A percentile compares a stretch with the other conserved stretches of the same genome.
Conservation (phyloP, 2,329 filamentous ascomycete species). For the Fusarium multiceps region DNA sequence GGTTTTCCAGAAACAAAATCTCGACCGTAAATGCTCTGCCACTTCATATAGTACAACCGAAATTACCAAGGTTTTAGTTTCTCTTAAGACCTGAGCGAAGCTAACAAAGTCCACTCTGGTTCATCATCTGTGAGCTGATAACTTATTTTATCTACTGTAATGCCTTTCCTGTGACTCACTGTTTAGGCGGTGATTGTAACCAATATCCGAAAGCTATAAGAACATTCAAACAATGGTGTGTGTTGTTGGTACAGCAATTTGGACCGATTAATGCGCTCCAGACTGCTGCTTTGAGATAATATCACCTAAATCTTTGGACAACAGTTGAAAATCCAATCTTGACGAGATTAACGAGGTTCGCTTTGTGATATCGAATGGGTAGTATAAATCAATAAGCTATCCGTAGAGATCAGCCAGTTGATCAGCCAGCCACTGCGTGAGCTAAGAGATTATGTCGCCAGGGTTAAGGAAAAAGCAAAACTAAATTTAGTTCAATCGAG, state of each 20-base stretch:
- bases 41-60: background rate
- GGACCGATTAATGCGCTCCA: background rate
- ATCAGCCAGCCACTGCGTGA: conserved; percentile 23
- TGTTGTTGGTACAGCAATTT: background rate
- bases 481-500: background rate
- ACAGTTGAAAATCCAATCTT: background rate
- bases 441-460: conserved; percentile 10
- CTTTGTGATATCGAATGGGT: conserved; percentile 13
- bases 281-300: background rate
- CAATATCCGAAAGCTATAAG: background rate
- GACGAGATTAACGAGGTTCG: conserved; percentile 12
- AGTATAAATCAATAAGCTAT: conserved; percentile 39
- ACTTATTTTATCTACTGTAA: background rate
- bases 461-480: conserved; percentile 14
- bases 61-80: background rate
- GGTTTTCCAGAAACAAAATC: background rate
- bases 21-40: background rate
- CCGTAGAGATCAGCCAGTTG: conserved; percentile 8
- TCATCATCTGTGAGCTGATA: background rate
- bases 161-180: background rate
- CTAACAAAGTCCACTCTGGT: background rate
- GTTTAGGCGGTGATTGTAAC: too few species aligned
- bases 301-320: background rate
- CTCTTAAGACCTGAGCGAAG: background rate
- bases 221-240: background rate